Evolutionary conservation across 495 filamentous ascomycete species (phyloP).

Genomic region (Daldinia concentrica): DNA sequence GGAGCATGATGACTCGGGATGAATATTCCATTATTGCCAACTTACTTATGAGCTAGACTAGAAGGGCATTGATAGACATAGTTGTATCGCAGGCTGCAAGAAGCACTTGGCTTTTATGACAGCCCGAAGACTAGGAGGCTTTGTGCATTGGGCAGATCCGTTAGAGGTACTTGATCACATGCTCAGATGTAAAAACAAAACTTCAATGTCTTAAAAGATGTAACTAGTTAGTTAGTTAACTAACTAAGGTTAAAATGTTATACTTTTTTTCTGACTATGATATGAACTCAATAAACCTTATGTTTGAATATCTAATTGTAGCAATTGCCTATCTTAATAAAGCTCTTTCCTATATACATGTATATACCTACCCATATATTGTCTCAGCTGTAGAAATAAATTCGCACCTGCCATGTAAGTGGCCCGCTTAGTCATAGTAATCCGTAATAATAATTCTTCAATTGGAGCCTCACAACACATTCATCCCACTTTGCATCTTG

Average conservation of each 20-base stretch:
- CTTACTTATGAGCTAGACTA: slow-evolving; percentile 10
- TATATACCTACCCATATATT: too few species aligned
- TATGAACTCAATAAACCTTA: too few species aligned
- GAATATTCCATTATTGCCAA: slow-evolving; percentile 4
- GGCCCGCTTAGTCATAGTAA: slow-evolving; percentile 29
- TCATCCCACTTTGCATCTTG: slow-evolving; percentile 19
- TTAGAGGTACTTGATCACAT: slow-evolving; percentile 42
- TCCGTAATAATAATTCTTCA: slow-evolving; percentile 19
- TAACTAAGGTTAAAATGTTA: background rate
- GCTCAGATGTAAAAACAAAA: slow-evolving; percentile 10
- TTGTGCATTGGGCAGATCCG: background rate
- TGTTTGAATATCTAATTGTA: background rate
- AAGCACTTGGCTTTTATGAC: slow-evolving; percentile 37
- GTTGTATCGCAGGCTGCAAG: slow-evolving; percentile 42
- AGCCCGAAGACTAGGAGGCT: slow-evolving; percentile 1
- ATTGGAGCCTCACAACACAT: slow-evolving; percentile 29
- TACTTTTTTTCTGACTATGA: background rate
- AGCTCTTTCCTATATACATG: slow-evolving; percentile 3
- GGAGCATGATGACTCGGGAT: slow-evolving; percentile 9
- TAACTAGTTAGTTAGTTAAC: too few species aligned
- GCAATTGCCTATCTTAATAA: background rate
- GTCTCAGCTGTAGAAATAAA: background rate
- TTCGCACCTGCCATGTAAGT: background rate
- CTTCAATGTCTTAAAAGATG: background rate
- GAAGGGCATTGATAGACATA: slow-evolving; percentile 31